Conservation (phyloP, 176 grass and related monocot species). For the Carex cristatella region DNA sequence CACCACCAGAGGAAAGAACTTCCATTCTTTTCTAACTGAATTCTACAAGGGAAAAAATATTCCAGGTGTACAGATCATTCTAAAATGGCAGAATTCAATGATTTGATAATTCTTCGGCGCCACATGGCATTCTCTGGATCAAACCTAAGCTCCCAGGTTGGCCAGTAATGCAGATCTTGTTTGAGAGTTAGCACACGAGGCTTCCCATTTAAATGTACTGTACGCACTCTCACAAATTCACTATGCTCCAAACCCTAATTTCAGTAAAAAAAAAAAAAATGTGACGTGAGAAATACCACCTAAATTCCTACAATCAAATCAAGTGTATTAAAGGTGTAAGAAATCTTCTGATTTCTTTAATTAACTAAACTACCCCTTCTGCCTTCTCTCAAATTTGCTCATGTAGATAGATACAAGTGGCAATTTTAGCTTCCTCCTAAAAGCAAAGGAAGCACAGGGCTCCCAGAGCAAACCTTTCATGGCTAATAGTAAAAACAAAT, state of each 20-base stretch:
- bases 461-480: not conserved
- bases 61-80: not conserved
- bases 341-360: not conserved
- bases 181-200: conserved; percentile 87
- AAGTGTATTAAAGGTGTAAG: not conserved
- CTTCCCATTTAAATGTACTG: conserved; percentile 91
- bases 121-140: conserved; percentile 80
- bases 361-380: not conserved
- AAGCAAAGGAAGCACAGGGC: not conserved
- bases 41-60: not conserved
- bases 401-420: not conserved
- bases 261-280: not conserved
- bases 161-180: conserved; percentile 99
- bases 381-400: not conserved
- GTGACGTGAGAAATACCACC: not conserved
- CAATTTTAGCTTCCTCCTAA: not conserved
- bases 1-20: not conserved
- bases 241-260: conserved; percentile 78
- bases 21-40: not conserved
- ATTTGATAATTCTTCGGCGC: conserved; percentile 76
- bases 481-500: not conserved
- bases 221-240: conserved; percentile 93
- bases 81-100: conserved; percentile 34
- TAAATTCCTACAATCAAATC: not conserved
- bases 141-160: conserved; percentile 90